These are phyloP conservation scores for Sphagnum fallax DNA, from an alignment of 228 moss, liverwort and hornwort species.

Conservation along the genomic window DNA sequence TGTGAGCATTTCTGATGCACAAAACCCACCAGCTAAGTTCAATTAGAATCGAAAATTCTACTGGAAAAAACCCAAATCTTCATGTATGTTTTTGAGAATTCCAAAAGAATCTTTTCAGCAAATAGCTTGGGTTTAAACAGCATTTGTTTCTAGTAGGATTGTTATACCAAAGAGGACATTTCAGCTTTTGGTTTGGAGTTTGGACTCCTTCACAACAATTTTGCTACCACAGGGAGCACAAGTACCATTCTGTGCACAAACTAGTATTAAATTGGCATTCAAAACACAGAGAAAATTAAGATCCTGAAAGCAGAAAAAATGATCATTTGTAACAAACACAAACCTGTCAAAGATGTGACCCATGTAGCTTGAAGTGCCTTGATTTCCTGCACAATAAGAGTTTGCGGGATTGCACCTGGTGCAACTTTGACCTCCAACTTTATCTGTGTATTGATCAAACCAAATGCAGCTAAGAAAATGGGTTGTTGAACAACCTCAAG, in stretches of 20 bases:
- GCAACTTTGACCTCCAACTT: slow-evolving; percentile 29
- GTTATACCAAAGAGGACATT: not conserved
- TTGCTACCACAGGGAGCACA: not conserved
- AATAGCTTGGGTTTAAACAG: not conserved
- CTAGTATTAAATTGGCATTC: not conserved
- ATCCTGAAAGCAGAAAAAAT: not conserved
- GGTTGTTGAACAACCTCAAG: not conserved
- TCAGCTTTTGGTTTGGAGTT: not conserved
- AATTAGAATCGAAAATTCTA: not conserved
- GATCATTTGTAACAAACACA: not conserved
- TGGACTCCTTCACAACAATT: not conserved
- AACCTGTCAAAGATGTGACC: slow-evolving; percentile 43
- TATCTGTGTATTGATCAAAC: slow-evolving; percentile 12
- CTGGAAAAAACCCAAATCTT: too few relatives aligned
- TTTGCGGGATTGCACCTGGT: slow-evolving; percentile 17
- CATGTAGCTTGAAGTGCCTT: slow-evolving; percentile 21
- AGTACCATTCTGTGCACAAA: not conserved
- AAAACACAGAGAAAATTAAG: not conserved
- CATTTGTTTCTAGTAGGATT: too few relatives aligned
- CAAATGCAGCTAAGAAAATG: not conserved
- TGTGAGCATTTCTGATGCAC: slow-evolving; percentile 15
- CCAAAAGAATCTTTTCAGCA: too few relatives aligned
- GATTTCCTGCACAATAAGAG: slow-evolving; percentile 34
- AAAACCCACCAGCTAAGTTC: not conserved
- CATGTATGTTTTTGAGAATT: not conserved